Percentiles rank a stretch among this genome's conserved stretches.
phyloP scores from a whole-genome alignment of 495 filamentous ascomycete species.

The Hyaloscypha bicolor region DNA sequence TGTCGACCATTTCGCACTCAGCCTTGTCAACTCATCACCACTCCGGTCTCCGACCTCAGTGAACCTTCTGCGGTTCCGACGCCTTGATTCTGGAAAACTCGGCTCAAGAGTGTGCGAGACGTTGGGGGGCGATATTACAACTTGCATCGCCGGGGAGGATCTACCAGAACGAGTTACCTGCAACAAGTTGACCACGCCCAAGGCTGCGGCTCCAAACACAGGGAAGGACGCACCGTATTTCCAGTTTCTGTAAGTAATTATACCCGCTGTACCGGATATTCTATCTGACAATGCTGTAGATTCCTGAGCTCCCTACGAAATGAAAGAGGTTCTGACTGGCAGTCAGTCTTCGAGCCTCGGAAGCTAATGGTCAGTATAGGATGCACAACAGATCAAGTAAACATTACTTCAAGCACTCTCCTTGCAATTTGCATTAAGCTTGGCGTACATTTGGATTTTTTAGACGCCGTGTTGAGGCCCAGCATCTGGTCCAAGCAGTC shows the following conservation, averaged over 20 bases:
- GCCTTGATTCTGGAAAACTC: neutral
- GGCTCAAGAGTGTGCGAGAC: neutral
- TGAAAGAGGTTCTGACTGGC: neutral
- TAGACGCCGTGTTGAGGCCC: neutral
- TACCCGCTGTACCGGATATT: neutral
- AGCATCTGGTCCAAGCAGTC: slow-evolving; percentile 7
- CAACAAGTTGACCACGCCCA: too few relatives aligned
- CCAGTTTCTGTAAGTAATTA: neutral
- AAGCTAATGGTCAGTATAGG: neutral
- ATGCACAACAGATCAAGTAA: neutral
- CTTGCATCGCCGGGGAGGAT: neutral
- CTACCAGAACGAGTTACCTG: neutral
- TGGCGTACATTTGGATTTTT: neutral
- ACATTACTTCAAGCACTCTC: neutral
- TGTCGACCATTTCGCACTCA: neutral
- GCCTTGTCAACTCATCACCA: neutral
- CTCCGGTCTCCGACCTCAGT: neutral
- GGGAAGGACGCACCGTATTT: neutral
- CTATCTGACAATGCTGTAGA: neutral
- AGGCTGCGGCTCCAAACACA: neutral
- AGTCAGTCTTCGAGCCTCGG: too few relatives aligned
- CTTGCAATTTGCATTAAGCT: neutral
- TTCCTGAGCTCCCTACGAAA: neutral
- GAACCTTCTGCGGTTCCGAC: neutral
- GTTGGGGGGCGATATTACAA: neutral